Percentiles rank a stretch among this genome's conserved stretches.
Conservation (phyloP, 805 yeast species). For the Candida ortonii region DNA sequence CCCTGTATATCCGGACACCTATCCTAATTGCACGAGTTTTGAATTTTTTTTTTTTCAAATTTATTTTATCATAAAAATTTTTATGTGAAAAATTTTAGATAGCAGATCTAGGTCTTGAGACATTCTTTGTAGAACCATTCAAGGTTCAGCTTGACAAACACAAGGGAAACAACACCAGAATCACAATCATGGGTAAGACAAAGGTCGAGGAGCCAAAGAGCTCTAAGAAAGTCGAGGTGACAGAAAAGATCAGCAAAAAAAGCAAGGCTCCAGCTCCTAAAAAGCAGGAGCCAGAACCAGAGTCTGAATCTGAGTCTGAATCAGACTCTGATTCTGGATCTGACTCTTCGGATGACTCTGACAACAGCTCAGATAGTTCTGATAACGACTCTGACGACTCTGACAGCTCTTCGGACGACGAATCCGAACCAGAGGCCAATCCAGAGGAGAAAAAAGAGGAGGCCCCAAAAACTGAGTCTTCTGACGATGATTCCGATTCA, state of each 20-base stretch:
- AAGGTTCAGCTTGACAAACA: too few species aligned
- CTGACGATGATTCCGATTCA: background rate
- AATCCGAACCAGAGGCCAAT: background rate
- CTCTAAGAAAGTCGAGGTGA: constrained; percentile 12
- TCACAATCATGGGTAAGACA: constrained; percentile 5
- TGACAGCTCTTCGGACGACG: constrained; percentile 8
- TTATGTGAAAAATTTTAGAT: constrained; percentile 8
- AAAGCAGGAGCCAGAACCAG: constrained; percentile 15
- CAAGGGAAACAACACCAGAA: too few species aligned
- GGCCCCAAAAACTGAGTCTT: constrained; percentile 7
- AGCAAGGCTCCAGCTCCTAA: constrained; percentile 13
- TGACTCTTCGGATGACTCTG: constrained; percentile 8
- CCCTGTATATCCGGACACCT: too few species aligned
- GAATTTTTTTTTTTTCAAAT: constrained; percentile 12
- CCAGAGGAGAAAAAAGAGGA: constrained; percentile 17
- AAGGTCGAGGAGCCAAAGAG: constrained; percentile 7
- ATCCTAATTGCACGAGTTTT: constrained; percentile 3
- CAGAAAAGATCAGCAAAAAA: constrained; percentile 16
- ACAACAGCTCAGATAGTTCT: too few species aligned
- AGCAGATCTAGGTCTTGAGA: constrained; percentile 3
- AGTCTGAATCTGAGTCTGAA: constrained; percentile 4
- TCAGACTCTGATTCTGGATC: constrained; percentile 11
- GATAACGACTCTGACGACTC: constrained; percentile 9
- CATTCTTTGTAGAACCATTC: too few species aligned
- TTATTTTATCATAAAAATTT: constrained; percentile 10